phyloP scores from a whole-genome alignment of 176 grass and related monocot species.

The Ensete ventricosum region DNA sequence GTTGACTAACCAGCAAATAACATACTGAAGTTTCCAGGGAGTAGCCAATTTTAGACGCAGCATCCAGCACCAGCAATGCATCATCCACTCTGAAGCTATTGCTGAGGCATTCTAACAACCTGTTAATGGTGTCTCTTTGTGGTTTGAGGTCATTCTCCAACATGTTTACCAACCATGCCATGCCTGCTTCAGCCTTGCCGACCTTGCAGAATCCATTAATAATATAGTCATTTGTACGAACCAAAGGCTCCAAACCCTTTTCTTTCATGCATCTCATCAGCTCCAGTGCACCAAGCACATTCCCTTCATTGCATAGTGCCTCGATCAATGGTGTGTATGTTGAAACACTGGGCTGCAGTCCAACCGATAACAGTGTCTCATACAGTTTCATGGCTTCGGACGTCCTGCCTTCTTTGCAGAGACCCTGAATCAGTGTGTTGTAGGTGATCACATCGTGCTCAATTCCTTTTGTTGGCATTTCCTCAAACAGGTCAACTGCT shows the following conservation, averaged over 20 bases:
- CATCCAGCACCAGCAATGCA: conserved; percentile 48
- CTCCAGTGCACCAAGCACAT: conserved; percentile 41
- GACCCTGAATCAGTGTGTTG: conserved; percentile 54
- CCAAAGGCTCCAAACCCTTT: conserved; percentile 47
- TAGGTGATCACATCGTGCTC: conserved; percentile 55
- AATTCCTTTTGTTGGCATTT: conserved; percentile 52
- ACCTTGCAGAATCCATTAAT: conserved; percentile 59
- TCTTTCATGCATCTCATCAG: conserved; percentile 58
- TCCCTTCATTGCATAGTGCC: conserved; percentile 45
- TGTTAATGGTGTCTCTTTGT: conserved; percentile 31
- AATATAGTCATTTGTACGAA: conserved; percentile 47
- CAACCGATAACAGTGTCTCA: conserved; percentile 34
- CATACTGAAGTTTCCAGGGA: conserved; percentile 28
- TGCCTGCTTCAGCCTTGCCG: conserved; percentile 45
- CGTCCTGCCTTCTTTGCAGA: conserved; percentile 50
- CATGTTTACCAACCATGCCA: conserved; percentile 67
- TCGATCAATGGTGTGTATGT: conserved; percentile 60
- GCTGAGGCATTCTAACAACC: conserved; percentile 36
- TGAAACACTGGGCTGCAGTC: conserved; percentile 35
- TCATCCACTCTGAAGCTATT: conserved; percentile 37
- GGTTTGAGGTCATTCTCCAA: conserved; percentile 69
- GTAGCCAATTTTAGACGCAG: conserved; percentile 62
- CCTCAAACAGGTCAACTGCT: conserved; percentile 38
- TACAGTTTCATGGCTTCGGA: conserved; percentile 33
- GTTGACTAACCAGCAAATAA: conserved; percentile 40